Base-by-base conservation (phyloP, 495 filamentous ascomycete genomes). In the Neurospora intermedia region DNA sequence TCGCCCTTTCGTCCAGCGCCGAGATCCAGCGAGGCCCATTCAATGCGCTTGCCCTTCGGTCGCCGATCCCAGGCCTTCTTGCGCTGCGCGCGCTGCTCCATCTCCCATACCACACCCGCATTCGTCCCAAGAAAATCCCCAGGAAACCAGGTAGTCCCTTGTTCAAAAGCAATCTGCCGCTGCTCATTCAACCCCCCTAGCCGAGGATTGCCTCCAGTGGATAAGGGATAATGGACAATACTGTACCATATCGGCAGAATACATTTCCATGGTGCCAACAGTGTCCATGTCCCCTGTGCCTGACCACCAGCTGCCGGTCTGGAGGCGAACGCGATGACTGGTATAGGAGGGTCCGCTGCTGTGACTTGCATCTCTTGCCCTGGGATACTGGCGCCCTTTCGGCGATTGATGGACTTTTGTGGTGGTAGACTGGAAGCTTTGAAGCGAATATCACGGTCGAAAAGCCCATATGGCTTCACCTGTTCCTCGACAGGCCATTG, bases 251-350 rank as follows among this genome's bases (percentile, higher is more conserved):
- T 83, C 1, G 94, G 90, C 27, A 86, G 81, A 40, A 98, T 91
- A 75, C 93, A 97, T 77, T 94, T 95, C 94, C 96, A 98, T 0
- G 96, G 96, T 4, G 96, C 84, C 41, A 98, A 85, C 2, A 99
- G 76, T 1, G 92, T 96, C 94, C 94, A 98, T 2, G 84, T 89
- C 0, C 92, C 91, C 66, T 91, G 90, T 1, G 81, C 79, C 11
- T 84, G 83, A n/a, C 83, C 83, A n/a, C 79, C 77, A 13, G 75
- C 73, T 16, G 80, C 74, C 35, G 85, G 78, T 13, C 87, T 85
- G 16, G 87, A 90, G 41, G 92, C 86, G 11, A 92, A 81, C 31
- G 94, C 81, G 15, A 97, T 85, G 40, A 96, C 84, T 3, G 96
- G 96, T 45, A 99, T 96, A 6, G 86, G 82, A 6, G 93, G 93